Evolutionary conservation across 345 rosid genomes (phyloP).

Genomic region (Bretschneidera sinensis): DNA sequence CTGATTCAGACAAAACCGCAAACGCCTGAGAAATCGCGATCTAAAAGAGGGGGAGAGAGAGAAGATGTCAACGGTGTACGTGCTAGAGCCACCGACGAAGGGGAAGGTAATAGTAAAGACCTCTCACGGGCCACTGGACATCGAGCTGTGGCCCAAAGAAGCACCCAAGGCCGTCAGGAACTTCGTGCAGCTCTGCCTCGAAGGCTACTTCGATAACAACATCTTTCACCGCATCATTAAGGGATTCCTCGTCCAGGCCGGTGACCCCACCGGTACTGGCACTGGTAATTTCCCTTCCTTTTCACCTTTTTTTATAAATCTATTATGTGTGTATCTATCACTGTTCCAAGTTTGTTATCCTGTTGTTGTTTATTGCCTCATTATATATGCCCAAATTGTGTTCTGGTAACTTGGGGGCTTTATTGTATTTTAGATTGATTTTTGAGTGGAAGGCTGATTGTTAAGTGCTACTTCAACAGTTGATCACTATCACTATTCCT

Average conservation of each 20-base stretch:
- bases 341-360: no score
- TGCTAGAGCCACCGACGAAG: constrained; percentile 89
- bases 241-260: constrained; percentile 83
- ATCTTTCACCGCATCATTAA: constrained; percentile 89
- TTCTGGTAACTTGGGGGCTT: no score
- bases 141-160: constrained; percentile 97
- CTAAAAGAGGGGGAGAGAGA: background rate
- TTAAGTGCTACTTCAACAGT: no score
- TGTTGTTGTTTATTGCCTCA: no score
- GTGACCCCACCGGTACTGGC: constrained; percentile 89
- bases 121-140: constrained; percentile 77
- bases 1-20: no score
- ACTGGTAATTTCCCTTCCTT: constrained; percentile 38
- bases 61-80: constrained; percentile 81
- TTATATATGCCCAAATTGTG: no score
- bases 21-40: background rate
- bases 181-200: constrained; percentile 92
- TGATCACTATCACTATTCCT: no score
- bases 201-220: constrained; percentile 80
- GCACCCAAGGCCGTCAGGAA: constrained; percentile 90
- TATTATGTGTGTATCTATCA: no score
- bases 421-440: no score
- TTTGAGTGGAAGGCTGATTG: no score
- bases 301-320: background rate
- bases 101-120: constrained; percentile 83